These are phyloP conservation scores for Naganishia sp. DNA, from an alignment of 1,284 basidiomycete genomes.

Conservation along the genomic window DNA sequence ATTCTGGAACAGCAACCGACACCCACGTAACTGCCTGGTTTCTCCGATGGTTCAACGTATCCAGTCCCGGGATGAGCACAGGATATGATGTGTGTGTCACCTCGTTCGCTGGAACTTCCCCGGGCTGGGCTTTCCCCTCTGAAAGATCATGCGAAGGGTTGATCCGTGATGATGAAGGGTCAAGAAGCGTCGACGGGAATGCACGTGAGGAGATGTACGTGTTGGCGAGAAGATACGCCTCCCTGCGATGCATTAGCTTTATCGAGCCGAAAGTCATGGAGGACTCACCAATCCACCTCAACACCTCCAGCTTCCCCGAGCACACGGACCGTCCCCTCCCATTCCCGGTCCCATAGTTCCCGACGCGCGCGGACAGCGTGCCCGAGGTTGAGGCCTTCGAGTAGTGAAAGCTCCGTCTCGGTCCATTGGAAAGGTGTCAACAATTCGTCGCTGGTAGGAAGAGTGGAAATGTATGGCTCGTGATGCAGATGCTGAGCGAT, in stretches of 20 bases:
- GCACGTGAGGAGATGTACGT: constrained; percentile 82
- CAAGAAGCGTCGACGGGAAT: constrained; percentile 77
- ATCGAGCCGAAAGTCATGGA: not conserved
- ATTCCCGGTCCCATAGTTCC: constrained; percentile 64
- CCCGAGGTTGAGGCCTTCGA: constrained; percentile 74
- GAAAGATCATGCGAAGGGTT: constrained; percentile 1
- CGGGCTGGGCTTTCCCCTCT: constrained; percentile 24
- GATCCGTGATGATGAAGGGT: constrained; percentile 54
- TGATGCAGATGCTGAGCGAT: constrained; percentile 50
- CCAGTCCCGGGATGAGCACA: constrained; percentile 79
- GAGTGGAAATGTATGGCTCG: constrained; percentile 64
- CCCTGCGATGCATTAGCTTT: constrained; percentile 57
- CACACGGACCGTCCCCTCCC: constrained; percentile 55
- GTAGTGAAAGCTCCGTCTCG: constrained; percentile 62
- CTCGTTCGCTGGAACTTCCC: constrained; percentile 36
- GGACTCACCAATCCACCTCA: constrained; percentile 66
- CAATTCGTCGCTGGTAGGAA: constrained; percentile 64
- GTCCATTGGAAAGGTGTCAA: constrained; percentile 77
- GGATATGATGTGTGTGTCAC: constrained; percentile 61
- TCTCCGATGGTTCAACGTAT: constrained; percentile 72
- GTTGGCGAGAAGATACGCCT: constrained; percentile 66
- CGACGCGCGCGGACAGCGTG: constrained; percentile 69
- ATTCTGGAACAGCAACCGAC: not conserved
- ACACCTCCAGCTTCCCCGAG: constrained; percentile 43
- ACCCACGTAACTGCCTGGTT: constrained; percentile 29